Conservation (phyloP, 164 flowering plant genomes). For the Stephania cephalantha region DNA sequence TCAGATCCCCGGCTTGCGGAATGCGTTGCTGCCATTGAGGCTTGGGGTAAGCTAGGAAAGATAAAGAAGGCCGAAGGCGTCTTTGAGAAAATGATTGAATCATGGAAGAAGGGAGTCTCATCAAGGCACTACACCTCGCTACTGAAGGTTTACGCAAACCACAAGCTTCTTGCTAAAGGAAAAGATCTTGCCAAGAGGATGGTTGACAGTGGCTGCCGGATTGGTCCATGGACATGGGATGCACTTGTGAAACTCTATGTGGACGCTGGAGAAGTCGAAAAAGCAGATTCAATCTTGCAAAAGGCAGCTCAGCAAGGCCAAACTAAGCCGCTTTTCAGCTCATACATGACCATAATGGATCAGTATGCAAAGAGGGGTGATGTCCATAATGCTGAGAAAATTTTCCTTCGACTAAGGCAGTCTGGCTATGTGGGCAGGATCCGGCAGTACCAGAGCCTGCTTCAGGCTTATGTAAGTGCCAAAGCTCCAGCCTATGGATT, state of each 20-base stretch:
- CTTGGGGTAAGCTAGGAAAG: slow-evolving; percentile 71
- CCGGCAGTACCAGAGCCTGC: slow-evolving; percentile 40
- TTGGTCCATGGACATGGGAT: slow-evolving; percentile 75
- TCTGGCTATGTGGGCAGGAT: slow-evolving; percentile 46
- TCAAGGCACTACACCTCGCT: slow-evolving; percentile 39
- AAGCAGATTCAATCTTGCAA: slow-evolving; percentile 65
- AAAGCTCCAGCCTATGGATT: slow-evolving; percentile 78
- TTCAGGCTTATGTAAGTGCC: slow-evolving; percentile 59
- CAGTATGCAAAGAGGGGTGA: slow-evolving; percentile 75
- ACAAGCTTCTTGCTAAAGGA: slow-evolving; percentile 62
- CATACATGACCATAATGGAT: slow-evolving; percentile 49
- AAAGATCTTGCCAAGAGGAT: slow-evolving; percentile 62
- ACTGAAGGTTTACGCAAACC: slow-evolving; percentile 51
- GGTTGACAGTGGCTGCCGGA: slow-evolving; percentile 41
- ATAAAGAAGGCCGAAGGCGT: slow-evolving; percentile 70
- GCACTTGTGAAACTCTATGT: slow-evolving; percentile 65
- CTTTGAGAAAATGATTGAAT: slow-evolving; percentile 41
- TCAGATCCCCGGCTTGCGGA: slow-evolving; percentile 34
- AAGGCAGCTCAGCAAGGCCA: slow-evolving; percentile 48
- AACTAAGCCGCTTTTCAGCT: slow-evolving; percentile 41
- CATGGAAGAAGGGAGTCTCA: slow-evolving; percentile 25
- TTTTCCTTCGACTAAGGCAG: slow-evolving; percentile 50
- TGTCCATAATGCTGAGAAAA: slow-evolving; percentile 70
- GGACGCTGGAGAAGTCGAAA: slow-evolving; percentile 77
- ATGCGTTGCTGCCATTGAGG: slow-evolving; percentile 58